Percentiles rank a stretch among this genome's conserved stretches.
phyloP scores from a whole-genome alignment of 257 asterid genomes.

The Mitragyna speciosa region DNA sequence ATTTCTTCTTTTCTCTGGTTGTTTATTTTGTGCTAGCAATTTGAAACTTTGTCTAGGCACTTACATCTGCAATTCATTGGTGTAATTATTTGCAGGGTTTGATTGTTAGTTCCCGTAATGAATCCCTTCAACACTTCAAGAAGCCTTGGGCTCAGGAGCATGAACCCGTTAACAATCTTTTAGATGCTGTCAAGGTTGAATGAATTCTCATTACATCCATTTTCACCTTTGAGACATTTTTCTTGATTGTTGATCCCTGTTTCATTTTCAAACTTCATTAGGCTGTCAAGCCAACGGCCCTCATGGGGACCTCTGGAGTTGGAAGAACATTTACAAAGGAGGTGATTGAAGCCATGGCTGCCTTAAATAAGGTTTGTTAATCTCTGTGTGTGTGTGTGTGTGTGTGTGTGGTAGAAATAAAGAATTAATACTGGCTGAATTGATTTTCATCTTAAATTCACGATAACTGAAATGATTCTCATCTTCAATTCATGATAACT shows the following conservation, averaged over 20 bases:
- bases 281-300: slow-evolving; percentile 85
- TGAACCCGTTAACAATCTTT: slow-evolving; percentile 61
- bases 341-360: slow-evolving; percentile 82
- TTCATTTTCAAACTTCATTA: slow-evolving; percentile 25
- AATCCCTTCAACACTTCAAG: slow-evolving; percentile 89
- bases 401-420: no score
- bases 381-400: no score
- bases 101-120: slow-evolving; percentile 70
- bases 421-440: neutral
- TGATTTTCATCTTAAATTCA: no score
- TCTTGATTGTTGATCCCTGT: slow-evolving; percentile 2
- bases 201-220: neutral
- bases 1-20: neutral
- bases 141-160: slow-evolving; percentile 95
- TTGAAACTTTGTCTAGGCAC: neutral
- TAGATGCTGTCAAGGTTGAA: slow-evolving; percentile 85
- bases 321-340: slow-evolving; percentile 84
- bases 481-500: neutral
- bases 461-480: no score
- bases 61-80: slow-evolving; percentile 6
- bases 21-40: neutral
- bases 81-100: slow-evolving; percentile 57
- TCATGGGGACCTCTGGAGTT: slow-evolving; percentile 94
- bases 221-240: neutral
- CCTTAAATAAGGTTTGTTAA: slow-evolving; percentile 57